Base-by-base conservation (phyloP, 305 asterid species). In the Solanum hybrid region DNA sequence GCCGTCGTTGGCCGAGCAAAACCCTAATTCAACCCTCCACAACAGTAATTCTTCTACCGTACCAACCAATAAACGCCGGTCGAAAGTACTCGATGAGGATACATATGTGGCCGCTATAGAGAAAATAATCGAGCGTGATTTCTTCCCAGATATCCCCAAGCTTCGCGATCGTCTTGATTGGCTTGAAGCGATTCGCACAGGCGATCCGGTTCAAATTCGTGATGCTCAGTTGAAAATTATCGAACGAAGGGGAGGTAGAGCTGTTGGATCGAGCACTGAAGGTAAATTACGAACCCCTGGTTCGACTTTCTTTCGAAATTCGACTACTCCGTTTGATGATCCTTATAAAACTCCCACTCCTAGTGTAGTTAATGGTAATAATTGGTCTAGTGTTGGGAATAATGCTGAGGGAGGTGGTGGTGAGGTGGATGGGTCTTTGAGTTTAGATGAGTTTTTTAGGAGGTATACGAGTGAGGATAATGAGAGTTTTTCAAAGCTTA, bases 391-490 rank as follows among this genome's bases (percentile, higher is more conserved):
- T 75, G 93, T 86, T 91, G 92, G 61, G 31, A 70, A 61, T 76
- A 91, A 87, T 31, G 93, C 39, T 6, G 89, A 89, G 27, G 95
- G 81, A 65, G 94, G 90, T 83, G 93, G 77, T 41, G 95, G 89
- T 26, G 95, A 90, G 10, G 76, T 84, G 75, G 93, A 87, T 26
- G 94, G 29, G 88, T 91, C 95, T 0, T 34, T 96, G 94, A 81
- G 97, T 10, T 94, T 96, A 72, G 99, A 96, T 89, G 94, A 93
- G 78, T 96, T 97, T 88, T 94, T 92, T 87, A 93, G 97, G 86
- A 95, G 94, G 95, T 96, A 95, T 92, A 97, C 98, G 51, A 97
- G 99, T 70, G 99, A 97, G 95, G 99, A 97, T 89, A 97, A 96
- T 6, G 99, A 96, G 92, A 97, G 98, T 88, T 97, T 97, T 86